Conservation (phyloP, 192 early-diverging fungal genomes). For the Endogone sp. region DNA sequence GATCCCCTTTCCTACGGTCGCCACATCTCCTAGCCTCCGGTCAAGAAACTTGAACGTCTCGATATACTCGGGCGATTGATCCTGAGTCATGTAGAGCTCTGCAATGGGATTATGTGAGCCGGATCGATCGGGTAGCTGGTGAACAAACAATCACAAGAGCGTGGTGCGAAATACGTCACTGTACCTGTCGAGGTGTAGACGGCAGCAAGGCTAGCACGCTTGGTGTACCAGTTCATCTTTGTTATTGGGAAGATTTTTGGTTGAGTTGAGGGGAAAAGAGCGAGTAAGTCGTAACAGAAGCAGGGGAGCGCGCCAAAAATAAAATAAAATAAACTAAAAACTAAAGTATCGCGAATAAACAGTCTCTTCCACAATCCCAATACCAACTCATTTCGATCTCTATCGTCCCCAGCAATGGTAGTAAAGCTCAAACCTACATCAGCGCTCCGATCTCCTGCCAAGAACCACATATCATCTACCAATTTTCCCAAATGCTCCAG, state of each 20-base stretch:
- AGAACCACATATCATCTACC: slow-evolving; percentile 83
- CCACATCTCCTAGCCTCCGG: slow-evolving; percentile 68
- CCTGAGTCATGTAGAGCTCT: slow-evolving; percentile 94
- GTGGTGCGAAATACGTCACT: too few relatives aligned
- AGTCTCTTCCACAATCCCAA: too few relatives aligned
- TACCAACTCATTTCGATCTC: neutral
- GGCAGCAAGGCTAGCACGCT: slow-evolving; percentile 73
- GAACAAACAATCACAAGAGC: neutral
- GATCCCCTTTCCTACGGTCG: slow-evolving; percentile 46
- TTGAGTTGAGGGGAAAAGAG: too few relatives aligned
- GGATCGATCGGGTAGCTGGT: neutral
- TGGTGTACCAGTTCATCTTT: slow-evolving; percentile 91
- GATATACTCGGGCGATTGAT: slow-evolving; percentile 65
- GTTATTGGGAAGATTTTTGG: too few relatives aligned
- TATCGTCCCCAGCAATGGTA: neutral
- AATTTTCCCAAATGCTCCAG: slow-evolving; percentile 63
- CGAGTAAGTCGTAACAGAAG: neutral
- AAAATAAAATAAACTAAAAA: neutral
- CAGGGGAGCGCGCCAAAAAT: neutral
- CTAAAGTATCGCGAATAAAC: too few relatives aligned
- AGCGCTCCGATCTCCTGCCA: slow-evolving; percentile 79
- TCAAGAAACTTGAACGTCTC: slow-evolving; percentile 81
- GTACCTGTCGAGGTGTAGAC: slow-evolving; percentile 81
- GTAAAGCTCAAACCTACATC: slow-evolving; percentile 47
- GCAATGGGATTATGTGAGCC: neutral